Evolutionary conservation across 2,329 filamentous ascomycete genomes (phyloP), one percentile per base, ranked within the genome.

Genomic region (Chlorencoelia australis): DNA sequence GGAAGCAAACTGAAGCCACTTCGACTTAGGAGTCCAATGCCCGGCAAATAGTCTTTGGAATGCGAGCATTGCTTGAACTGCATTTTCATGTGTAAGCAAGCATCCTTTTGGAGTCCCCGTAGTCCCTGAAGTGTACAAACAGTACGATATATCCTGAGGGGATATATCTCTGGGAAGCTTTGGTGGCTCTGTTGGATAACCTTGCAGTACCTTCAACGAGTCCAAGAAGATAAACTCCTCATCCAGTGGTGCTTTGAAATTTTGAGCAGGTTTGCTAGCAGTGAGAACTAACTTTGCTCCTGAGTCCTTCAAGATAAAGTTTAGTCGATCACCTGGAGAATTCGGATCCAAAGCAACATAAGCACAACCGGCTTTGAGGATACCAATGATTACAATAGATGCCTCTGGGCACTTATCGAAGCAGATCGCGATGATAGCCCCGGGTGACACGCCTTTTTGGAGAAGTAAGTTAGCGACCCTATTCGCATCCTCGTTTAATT

Each of bases 1-100:
- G 0, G 86, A 88, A 1, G 89, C 89, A 53, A 95, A 95, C 53
- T 95, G 89, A 1, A 95, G 66, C 80, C 86, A 95, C 40, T 82
- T 75, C 0, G 87, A 93, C 0, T 71, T 55, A 0, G 66, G 51
- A 26, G 81, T 69, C 83, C 86, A 94, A 49, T 85, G 81, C 0
- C 71, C 75, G 4, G 61, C 59, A 53, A 95, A 94, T 0, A 95
- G 67, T 19, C 76, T 65, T 49, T 85, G 79, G 56, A 95, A 95
- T 0, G 87, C 78, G 36, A 89, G 71, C 75, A 95, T 85, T 17
- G 86, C 85, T 55, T 95, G 88, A 0, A 94, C 82, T 0, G 82
- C 75, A 55, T 94, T 95, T 34, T 86, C 77, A 51, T 95, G 88
- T 0, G 82, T 93, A 30, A 95, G 77, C 40, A 91, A 75, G 47